These are phyloP conservation scores for Lasiosphaeriaceae sp. DNA, from an alignment of 495 filamentous ascomycete species.

Conservation along the genomic window DNA sequence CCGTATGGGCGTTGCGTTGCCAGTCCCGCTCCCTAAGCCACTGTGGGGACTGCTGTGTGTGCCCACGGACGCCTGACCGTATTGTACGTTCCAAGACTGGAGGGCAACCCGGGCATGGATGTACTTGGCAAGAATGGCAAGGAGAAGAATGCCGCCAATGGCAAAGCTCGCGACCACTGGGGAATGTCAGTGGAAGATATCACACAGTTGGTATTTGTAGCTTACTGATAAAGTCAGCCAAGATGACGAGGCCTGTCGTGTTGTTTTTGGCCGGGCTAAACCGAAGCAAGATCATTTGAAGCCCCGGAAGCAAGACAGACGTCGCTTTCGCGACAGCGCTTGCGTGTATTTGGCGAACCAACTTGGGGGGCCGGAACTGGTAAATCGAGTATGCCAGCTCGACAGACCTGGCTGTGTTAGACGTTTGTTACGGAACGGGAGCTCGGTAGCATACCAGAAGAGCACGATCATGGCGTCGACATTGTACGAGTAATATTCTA, in stretches of 20 bases:
- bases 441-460: slow-evolving; percentile 33
- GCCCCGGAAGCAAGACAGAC: slow-evolving; percentile 31
- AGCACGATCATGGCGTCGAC: slow-evolving; percentile 43
- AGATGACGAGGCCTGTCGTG: slow-evolving; percentile 30
- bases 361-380: slow-evolving; percentile 20
- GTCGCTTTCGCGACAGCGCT: slow-evolving; percentile 33
- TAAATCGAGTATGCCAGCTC: slow-evolving; percentile 37
- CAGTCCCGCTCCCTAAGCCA: slow-evolving; percentile 4
- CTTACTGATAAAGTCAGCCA: slow-evolving; percentile 42
- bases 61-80: slow-evolving; percentile 20
- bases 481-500: slow-evolving; percentile 50
- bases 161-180: slow-evolving; percentile 41
- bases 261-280: slow-evolving; percentile 24
- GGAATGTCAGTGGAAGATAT: neutral
- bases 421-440: neutral
- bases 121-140: slow-evolving; percentile 43
- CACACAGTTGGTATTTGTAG: neutral
- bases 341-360: slow-evolving; percentile 23
- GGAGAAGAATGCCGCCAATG: slow-evolving; percentile 34
- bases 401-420: slow-evolving; percentile 28
- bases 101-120: slow-evolving; percentile 39
- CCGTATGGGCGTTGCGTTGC: neutral
- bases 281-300: slow-evolving; percentile 37
- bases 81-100: slow-evolving; percentile 35
- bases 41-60: slow-evolving; percentile 6